Percentiles rank a stretch among this genome's conserved stretches.
Conservation (phyloP, 345 rosid genomes). For the Crucihimalaya himalaica region DNA sequence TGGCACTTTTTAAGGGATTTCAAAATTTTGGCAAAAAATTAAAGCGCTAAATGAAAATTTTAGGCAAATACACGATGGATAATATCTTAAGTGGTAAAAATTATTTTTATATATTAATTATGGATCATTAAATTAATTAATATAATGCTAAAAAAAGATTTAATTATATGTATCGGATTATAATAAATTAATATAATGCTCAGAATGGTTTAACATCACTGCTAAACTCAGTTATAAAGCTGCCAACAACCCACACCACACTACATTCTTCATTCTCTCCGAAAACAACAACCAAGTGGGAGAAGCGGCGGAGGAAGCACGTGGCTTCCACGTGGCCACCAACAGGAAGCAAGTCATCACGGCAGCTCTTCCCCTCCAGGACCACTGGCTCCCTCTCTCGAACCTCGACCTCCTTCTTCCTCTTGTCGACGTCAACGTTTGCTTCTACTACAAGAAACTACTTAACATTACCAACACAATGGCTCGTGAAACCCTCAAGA, state of each 20-base stretch:
- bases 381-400: conserved; percentile 82
- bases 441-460: conserved; percentile 64
- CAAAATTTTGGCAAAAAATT: too few species aligned
- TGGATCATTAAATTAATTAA: too few species aligned
- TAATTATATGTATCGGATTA: too few species aligned
- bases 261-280: conserved; percentile 25
- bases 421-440: conserved; percentile 56
- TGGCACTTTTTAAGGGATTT: too few species aligned
- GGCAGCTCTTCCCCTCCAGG: conserved; percentile 64
- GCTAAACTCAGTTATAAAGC: conserved; percentile 31
- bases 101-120: too few species aligned
- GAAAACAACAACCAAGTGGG: conserved; percentile 26
- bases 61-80: too few species aligned
- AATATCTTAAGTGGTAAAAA: too few species aligned
- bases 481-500: conserved; percentile 49
- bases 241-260: conserved; percentile 26
- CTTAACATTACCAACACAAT: conserved; percentile 17
- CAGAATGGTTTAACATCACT: too few species aligned
- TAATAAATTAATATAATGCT: too few species aligned
- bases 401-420: conserved; percentile 89
- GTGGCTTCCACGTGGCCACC: conserved; percentile 46
- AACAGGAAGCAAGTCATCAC: conserved; percentile 60
- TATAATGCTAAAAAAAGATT: too few species aligned
- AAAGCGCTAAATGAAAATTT: too few species aligned
- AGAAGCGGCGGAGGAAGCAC: conserved; percentile 36